These are phyloP conservation scores for Dalechampia spathulata DNA, from an alignment of 441 rosid genomes.

Conservation along the genomic window DNA sequence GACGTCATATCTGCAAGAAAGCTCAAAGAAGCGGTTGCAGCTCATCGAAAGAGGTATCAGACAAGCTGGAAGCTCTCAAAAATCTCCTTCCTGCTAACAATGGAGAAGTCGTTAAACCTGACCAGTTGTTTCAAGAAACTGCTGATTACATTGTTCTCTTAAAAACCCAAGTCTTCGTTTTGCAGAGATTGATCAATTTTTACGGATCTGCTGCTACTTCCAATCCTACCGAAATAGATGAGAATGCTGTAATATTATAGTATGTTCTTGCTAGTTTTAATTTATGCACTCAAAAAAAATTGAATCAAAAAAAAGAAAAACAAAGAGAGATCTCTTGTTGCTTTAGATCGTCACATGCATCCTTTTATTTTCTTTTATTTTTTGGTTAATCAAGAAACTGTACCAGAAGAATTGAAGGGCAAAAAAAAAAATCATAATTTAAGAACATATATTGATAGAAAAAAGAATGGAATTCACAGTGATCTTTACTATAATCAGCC, in stretches of 20 bases:
- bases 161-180: conserved; percentile 35
- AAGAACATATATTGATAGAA: too few relatives aligned
- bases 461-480: too few relatives aligned
- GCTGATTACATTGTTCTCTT: conserved; percentile 50
- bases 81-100: conserved; percentile 32
- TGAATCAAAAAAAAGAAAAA: conserved; percentile 3
- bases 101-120: conserved; percentile 28
- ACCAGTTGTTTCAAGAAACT: conserved; percentile 45
- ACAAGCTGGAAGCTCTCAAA: conserved; percentile 46
- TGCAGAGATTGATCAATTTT: conserved; percentile 37
- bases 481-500: too few relatives aligned
- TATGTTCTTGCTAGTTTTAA: not conserved
- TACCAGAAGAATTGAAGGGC: too few relatives aligned
- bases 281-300: too few relatives aligned
- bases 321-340: not conserved
- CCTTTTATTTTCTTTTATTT: too few relatives aligned
- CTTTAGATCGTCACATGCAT: too few relatives aligned
- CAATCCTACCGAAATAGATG: not conserved
- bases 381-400: too few relatives aligned
- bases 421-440: too few relatives aligned
- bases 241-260: conserved; percentile 11
- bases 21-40: conserved; percentile 2
- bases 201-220: conserved; percentile 25
- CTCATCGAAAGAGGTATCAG: conserved; percentile 23
- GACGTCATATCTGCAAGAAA: conserved; percentile 13